phyloP scores from a whole-genome alignment of 1,284 basidiomycete genomes.

The Ustilago sp. region DNA sequence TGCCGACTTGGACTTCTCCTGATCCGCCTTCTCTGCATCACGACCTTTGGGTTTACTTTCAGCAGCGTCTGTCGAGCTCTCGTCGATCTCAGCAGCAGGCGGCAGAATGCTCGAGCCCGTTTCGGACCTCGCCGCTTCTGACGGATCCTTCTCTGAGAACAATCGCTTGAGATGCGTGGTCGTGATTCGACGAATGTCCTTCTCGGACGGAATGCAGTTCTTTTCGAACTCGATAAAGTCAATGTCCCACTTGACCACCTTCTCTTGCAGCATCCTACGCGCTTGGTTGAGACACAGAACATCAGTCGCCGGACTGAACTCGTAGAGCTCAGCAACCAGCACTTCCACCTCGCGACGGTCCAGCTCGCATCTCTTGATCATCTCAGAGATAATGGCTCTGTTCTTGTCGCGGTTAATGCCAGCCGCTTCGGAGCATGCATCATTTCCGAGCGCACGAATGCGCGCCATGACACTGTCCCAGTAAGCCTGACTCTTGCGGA shows the following conservation, averaged over 20 bases:
- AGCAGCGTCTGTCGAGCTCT: slow-evolving; percentile 43
- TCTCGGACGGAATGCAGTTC: slow-evolving; percentile 71
- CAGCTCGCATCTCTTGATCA: slow-evolving; percentile 44
- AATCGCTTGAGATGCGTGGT: slow-evolving; percentile 72
- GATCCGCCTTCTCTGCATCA: slow-evolving; percentile 11
- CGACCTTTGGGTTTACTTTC: slow-evolving; percentile 24
- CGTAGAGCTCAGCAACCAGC: slow-evolving; percentile 76
- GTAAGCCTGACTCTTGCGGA: slow-evolving; percentile 77
- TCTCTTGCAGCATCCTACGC: slow-evolving; percentile 87
- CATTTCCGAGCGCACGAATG: slow-evolving; percentile 72
- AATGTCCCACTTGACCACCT: slow-evolving; percentile 94
- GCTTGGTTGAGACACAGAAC: slow-evolving; percentile 90
- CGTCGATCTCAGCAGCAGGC: slow-evolving; percentile 66
- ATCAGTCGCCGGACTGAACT: slow-evolving; percentile 75
- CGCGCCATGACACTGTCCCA: slow-evolving; percentile 74
- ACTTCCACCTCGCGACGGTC: slow-evolving; percentile 76
- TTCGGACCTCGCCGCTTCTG: slow-evolving; percentile 38
- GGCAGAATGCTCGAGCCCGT: slow-evolving; percentile 43
- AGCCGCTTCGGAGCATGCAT: slow-evolving; percentile 57
- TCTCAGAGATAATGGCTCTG: slow-evolving; percentile 44
- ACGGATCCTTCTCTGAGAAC: slow-evolving; percentile 72
- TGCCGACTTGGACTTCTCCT: slow-evolving; percentile 20
- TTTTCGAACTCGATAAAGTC: slow-evolving; percentile 76
- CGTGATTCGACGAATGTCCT: slow-evolving; percentile 69
- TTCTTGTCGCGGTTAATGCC: slow-evolving; percentile 52